Evolutionary conservation across 768 basidiomycete genomes (phyloP).

Genomic region (Rhodotorula paludigena): DNA sequence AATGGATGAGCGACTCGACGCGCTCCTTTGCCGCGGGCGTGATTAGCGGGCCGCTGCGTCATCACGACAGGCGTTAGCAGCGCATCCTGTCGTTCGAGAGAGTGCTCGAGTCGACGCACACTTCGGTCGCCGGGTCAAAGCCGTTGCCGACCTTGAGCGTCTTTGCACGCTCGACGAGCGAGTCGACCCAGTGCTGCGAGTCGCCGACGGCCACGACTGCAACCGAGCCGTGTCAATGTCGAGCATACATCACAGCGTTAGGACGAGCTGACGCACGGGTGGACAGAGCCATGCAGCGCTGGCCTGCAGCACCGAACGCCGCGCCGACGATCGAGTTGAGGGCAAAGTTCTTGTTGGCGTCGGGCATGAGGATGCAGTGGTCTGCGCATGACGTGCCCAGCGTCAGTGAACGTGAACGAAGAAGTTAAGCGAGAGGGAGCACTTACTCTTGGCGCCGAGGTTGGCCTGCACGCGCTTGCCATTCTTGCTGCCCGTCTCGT

Average conservation of each 20-base stretch:
- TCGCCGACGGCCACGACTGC: conserved; percentile 69
- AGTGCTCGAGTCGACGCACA: conserved; percentile 54
- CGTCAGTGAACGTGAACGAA: neutral
- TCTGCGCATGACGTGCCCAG: conserved; percentile 18
- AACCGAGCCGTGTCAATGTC: no score
- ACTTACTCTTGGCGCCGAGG: conserved; percentile 90
- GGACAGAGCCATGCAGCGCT: conserved; percentile 94
- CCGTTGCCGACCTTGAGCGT: conserved; percentile 80
- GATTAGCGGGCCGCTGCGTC: conserved; percentile 52
- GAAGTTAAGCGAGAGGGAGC: neutral
- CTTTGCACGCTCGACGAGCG: conserved; percentile 73
- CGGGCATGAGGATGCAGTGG: conserved; percentile 64
- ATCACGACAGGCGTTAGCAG: neutral
- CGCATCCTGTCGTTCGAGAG: neutral
- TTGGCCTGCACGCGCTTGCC: conserved; percentile 84
- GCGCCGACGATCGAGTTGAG: conserved; percentile 91
- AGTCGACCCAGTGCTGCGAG: conserved; percentile 72
- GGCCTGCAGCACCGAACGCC: conserved; percentile 92
- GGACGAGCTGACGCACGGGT: conserved; percentile 57
- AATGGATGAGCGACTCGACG: conserved; percentile 65
- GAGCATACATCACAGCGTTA: no score
- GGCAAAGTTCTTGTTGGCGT: conserved; percentile 85
- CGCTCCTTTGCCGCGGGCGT: conserved; percentile 73
- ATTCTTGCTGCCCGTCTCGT: conserved; percentile 72
- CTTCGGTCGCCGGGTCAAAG: conserved; percentile 77